A percentile compares a stretch with the other conserved stretches of the same genome.
These are phyloP conservation scores for Gonium pectorale DNA, from an alignment of 139 green algal species.

Conservation along the genomic window DNA sequence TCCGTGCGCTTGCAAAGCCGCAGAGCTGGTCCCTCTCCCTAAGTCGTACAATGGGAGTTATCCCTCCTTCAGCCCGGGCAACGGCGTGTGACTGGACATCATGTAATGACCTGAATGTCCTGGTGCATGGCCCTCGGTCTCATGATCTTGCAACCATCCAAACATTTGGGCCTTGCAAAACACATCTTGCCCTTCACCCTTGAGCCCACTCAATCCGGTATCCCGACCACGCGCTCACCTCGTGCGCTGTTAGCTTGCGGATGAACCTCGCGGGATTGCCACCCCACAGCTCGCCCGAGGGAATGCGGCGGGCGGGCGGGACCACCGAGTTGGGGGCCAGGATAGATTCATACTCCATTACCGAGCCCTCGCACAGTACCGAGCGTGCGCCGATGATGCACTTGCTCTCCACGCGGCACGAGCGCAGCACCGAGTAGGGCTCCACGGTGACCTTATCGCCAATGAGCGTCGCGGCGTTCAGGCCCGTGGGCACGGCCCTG, in stretches of 20 bases:
- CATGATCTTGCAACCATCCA: no score
- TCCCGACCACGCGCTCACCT: slow-evolving; percentile 48
- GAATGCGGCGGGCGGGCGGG: slow-evolving; percentile 82
- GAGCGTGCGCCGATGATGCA: slow-evolving; percentile 82
- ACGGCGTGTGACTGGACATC: no score
- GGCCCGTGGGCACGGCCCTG: slow-evolving; percentile 80
- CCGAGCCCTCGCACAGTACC: slow-evolving; percentile 81
- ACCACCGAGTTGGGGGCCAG: slow-evolving; percentile 87
- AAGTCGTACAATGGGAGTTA: no score
- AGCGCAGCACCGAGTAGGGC: slow-evolving; percentile 81
- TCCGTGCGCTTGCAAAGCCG: no score
- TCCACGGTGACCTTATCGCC: slow-evolving; percentile 88
- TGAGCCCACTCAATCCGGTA: no score
- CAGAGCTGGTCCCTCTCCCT: no score
- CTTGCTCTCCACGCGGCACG: slow-evolving; percentile 73
- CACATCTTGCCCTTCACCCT: no score
- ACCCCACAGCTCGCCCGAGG: slow-evolving; percentile 89
- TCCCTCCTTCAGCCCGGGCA: no score
- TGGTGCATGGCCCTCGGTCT: no score
- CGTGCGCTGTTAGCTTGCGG: slow-evolving; percentile 78
- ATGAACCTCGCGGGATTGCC: slow-evolving; percentile 87
- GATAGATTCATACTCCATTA: slow-evolving; percentile 83
- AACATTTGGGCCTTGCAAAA: no score
- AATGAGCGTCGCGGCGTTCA: slow-evolving; percentile 84
- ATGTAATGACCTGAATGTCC: no score